Conservation (phyloP, 2,329 filamentous ascomycete species). For the Sarocladiaceae sp. region DNA sequence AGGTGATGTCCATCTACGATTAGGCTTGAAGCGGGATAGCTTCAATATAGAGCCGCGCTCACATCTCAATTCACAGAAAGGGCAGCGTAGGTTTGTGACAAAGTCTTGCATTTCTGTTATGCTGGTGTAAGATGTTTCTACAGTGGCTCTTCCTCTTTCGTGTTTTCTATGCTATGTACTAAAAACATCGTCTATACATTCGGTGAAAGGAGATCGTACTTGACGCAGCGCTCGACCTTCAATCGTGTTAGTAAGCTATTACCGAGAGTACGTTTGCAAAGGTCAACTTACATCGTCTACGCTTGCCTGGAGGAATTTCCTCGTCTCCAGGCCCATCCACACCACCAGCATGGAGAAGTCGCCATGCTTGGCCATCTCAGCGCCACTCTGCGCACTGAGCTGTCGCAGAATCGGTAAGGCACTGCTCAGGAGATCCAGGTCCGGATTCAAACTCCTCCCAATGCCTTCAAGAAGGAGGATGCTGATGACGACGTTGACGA, state of each 20-base stretch:
- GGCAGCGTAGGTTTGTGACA: no score
- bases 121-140: no score
- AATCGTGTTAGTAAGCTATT: not conserved
- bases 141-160: not conserved
- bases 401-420: conserved; percentile 86
- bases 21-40: no score
- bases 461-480: conserved; percentile 93
- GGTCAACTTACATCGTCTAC: conserved; percentile 68
- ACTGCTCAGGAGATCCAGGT: conserved; percentile 78
- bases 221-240: conserved; percentile 80
- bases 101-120: no score
- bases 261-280: not conserved
- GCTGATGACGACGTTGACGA: conserved; percentile 95
- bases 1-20: no score
- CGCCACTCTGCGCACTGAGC: conserved; percentile 71
- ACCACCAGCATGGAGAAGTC: conserved; percentile 83
- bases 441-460: conserved; percentile 76
- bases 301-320: conserved; percentile 83
- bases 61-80: no score
- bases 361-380: conserved; percentile 61
- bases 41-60: no score
- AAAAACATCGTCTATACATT: conserved; percentile 79
- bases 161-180: no score
- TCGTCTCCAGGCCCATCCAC: conserved; percentile 85
- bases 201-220: conserved; percentile 80